Conservation (phyloP, 1,139 yeast species). For the Hyphopichia khmerensis region DNA sequence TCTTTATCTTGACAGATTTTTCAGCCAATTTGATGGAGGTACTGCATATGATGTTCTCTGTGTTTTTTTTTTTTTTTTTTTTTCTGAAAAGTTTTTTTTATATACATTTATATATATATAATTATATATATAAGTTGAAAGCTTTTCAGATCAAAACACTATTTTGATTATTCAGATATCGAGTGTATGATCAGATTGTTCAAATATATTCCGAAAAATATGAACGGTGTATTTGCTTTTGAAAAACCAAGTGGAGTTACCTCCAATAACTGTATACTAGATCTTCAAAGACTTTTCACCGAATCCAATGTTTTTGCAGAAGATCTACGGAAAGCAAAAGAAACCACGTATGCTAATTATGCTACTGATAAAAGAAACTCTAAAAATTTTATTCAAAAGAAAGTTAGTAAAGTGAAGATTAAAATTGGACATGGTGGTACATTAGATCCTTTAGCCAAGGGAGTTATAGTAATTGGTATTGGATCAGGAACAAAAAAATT, state of each 20-base stretch:
- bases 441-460: constrained; percentile 90
- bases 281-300: constrained; percentile 63
- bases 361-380: constrained; percentile 49
- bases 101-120: no score
- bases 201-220: constrained; percentile 17
- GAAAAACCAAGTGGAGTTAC: constrained; percentile 87
- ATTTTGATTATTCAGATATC: no score
- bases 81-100: no score
- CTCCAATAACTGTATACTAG: constrained; percentile 69
- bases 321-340: constrained; percentile 46
- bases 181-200: background rate
- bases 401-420: constrained; percentile 54
- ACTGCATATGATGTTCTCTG: no score
- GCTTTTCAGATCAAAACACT: no score
- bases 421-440: constrained; percentile 99
- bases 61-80: no score
- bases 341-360: constrained; percentile 31
- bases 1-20: no score
- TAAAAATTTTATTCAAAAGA: constrained; percentile 43
- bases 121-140: no score
- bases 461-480: constrained; percentile 87
- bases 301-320: constrained; percentile 56
- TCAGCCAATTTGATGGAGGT: no score
- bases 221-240: constrained; percentile 94
- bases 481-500: constrained; percentile 86